Evolutionary conservation across 1,139 yeast genomes (phyloP), one percentile per base, ranked within the genome.

Genomic region (Scheffersomyces titani): DNA sequence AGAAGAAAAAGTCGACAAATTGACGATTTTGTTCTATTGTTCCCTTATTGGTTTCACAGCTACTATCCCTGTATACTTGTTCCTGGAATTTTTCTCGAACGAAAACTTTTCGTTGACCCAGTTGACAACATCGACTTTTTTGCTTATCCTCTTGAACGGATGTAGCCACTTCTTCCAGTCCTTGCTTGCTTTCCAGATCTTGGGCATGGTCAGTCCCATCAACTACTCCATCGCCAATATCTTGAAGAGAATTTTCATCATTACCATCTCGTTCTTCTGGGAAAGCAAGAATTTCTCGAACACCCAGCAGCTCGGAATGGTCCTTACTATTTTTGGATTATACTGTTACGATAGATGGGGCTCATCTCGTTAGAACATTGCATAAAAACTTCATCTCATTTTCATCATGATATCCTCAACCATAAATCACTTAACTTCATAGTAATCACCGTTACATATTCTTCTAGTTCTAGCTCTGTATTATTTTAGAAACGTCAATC

Each of bases 141-240:
- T 61, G 0, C 68, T 86, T 51, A 77, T 87, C 40, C 44, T 82
- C 13, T 56, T 87, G 13, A 89, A 93, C 71, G 97, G 98, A 6
- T 61, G 87, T 4, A 82, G 92, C 16, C 98, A 93, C 74, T 93
- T 92, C 66, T 71, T 87, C 57, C 98, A 93, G 74, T 89, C 96
- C 52, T 77, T 93, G 68, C 76, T 92, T 56, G 97, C 98, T 44
- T 93, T 93, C 73, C 97, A 92, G 72, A 85, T 93, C 52, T 83
- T 93, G 64, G 97, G 98, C 9, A 76, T 86, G 70, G 85, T 93
- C 44, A 85, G 93, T 16, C 96, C 98, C 0, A 94, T 93, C 52
- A 90, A 93, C 62, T 93, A 93, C 74, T 89, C 97, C 48, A 91
- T 93, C 65, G 98, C 98, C 49, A 90, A 90, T 67, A 86, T 93